Evolutionary conservation across 2,329 filamentous ascomycete genomes (phyloP).

Genomic region (Fusarium pseudonygamai): DNA sequence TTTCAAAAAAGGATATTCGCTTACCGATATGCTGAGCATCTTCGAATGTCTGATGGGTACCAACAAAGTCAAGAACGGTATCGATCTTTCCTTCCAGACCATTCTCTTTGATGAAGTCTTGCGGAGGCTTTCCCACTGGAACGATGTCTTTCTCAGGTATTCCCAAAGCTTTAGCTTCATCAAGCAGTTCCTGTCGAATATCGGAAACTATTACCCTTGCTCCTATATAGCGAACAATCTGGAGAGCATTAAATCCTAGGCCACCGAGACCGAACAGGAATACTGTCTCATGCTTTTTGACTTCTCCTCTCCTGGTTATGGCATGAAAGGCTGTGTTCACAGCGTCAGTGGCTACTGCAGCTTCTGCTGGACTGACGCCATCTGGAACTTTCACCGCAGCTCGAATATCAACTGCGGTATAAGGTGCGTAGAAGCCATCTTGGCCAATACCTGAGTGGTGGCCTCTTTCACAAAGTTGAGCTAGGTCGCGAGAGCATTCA

Average conservation of each 20-base stretch:
- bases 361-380: conserved; percentile 27
- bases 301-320: conserved; percentile 27
- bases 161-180: conserved; percentile 20
- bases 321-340: conserved; percentile 36
- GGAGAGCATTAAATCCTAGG: conserved; percentile 29
- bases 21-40: conserved; percentile 37
- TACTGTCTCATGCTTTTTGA: conserved; percentile 9
- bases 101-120: conserved; percentile 12
- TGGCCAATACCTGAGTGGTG: conserved; percentile 56
- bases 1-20: background rate
- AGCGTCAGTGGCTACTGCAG: conserved; percentile 34
- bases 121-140: conserved; percentile 15
- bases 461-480: conserved; percentile 49
- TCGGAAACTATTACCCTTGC: conserved; percentile 30
- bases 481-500: conserved; percentile 52
- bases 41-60: conserved; percentile 37
- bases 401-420: conserved; percentile 44
- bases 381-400: conserved; percentile 25
- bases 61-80: conserved; percentile 35
- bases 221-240: conserved; percentile 27
- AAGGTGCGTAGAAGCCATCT: conserved; percentile 55
- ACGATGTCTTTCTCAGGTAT: conserved; percentile 22
- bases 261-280: conserved; percentile 35
- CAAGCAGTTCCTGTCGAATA: conserved; percentile 27
- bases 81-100: conserved; percentile 16